Percentiles rank a stretch among this genome's conserved stretches.
These are phyloP conservation scores for Irpex sp. DNA, from an alignment of 1,284 basidiomycete species.

Conservation along the genomic window DNA sequence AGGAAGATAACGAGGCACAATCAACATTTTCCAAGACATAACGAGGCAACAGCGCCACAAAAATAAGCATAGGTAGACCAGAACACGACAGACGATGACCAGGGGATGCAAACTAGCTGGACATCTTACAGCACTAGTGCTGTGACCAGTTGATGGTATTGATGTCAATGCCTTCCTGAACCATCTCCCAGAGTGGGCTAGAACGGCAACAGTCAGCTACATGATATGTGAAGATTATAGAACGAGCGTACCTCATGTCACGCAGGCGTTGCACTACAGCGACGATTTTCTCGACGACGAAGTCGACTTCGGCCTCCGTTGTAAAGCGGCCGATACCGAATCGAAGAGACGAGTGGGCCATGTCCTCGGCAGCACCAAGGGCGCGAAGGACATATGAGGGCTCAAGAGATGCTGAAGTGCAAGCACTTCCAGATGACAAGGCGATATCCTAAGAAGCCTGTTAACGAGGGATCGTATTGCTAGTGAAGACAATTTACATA, in stretches of 20 bases:
- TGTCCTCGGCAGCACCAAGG: constrained; percentile 95
- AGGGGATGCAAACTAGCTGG: background rate
- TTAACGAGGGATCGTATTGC: background rate
- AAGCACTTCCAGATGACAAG: constrained; percentile 96
- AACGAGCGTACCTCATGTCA: constrained; percentile 60
- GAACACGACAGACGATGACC: background rate
- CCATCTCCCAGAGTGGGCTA: constrained; percentile 97
- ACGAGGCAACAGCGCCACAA: background rate
- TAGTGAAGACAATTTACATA: constrained; percentile 34
- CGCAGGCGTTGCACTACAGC: constrained; percentile 75
- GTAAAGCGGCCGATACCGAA: constrained; percentile 99
- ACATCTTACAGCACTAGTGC: constrained; percentile 30
- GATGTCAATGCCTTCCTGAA: constrained; percentile 95
- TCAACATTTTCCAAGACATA: background rate
- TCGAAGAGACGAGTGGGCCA: constrained; percentile 97
- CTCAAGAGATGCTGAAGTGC: constrained; percentile 97
- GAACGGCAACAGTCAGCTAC: constrained; percentile 5
- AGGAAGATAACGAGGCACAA: background rate
- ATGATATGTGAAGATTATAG: background rate
- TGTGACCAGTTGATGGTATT: constrained; percentile 91
- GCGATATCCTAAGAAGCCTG: constrained; percentile 75
- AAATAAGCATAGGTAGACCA: background rate
- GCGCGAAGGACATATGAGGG: constrained; percentile 98
- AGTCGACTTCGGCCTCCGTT: constrained; percentile 96
- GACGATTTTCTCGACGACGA: constrained; percentile 88